A percentile compares a stretch with the other conserved stretches of the same genome.
Conservation (phyloP, 306 rosid species). For the Mimosa pudica region DNA sequence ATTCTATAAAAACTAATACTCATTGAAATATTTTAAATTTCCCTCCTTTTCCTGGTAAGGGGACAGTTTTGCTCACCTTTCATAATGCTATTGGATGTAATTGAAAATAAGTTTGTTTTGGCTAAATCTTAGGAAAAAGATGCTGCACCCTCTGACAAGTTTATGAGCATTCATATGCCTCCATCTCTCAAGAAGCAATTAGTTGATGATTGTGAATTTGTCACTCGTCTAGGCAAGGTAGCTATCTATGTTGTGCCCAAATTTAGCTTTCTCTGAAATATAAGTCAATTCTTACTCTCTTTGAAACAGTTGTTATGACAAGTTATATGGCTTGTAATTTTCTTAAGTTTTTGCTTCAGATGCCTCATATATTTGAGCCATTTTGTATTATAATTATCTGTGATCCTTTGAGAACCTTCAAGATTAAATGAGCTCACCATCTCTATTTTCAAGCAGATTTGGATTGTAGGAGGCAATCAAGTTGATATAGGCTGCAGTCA, state of each 20-base stretch:
- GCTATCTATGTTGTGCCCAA: conserved; percentile 31
- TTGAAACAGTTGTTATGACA: conserved; percentile 18
- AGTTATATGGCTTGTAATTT: neutral
- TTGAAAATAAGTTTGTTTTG: conserved; percentile 15
- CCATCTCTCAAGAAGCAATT: conserved; percentile 70
- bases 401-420: neutral
- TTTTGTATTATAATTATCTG: neutral
- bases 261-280: conserved; percentile 5
- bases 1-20: neutral
- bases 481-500: neutral
- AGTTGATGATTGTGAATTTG: conserved; percentile 79
- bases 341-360: neutral
- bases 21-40: neutral
- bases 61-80: conserved; percentile 17
- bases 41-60: conserved; percentile 8
- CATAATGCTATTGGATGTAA: conserved; percentile 18
- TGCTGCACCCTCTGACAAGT: conserved; percentile 49
- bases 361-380: neutral
- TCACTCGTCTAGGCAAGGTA: conserved; percentile 91
- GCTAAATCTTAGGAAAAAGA: conserved; percentile 49
- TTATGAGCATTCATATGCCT: conserved; percentile 70
- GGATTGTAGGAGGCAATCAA: neutral
- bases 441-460: neutral
- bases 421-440: neutral
- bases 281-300: conserved; percentile 25